Evolutionary conservation across 805 yeast genomes (phyloP), one percentile per base, ranked within the genome.

Genomic region (Kregervanrija fluxuum): DNA sequence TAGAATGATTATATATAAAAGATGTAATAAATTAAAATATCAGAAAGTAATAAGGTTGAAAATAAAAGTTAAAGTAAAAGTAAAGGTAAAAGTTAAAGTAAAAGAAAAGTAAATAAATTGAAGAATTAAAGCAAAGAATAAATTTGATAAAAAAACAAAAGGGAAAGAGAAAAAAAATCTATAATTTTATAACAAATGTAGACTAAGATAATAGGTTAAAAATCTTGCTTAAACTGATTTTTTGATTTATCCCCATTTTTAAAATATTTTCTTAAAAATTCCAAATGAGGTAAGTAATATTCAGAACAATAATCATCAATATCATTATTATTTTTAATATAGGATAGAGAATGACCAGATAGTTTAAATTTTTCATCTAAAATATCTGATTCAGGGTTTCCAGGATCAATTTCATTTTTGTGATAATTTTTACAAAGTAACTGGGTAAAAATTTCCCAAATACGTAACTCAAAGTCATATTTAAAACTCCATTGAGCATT

Each of bases 401-500:
- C 14, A 6, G 35, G 42, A 6, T 40, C 30, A 6, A 42, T 22
- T 15, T 48, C 42, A 13, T 34, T 34, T 22, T 22, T 22, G 6
- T 22, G 28, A 31, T 14, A n/a, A 12, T 11, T 9, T 35, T 42
- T 38, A 59, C 75, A 70, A 13, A 68, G 34, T 6, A 66, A 58
- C 45, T 64, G 67, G 1, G 67, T 53, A 11, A 69, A 54, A 2
- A 69, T 53, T 47, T 70, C 66, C 62, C 69, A 69, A 40, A 70
- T 50, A 47, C 66, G 54, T 36, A 69, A 44, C 46, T 70, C 75
- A 40, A 69, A 67, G 42, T 66, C 70, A 46, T 68, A 67, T 2
- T 48, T 42, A 3, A 15, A 15, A 17, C 66, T 64, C 0, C 62
- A 56, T 1, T 44, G 41, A 1, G 40, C 28, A 2, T 64, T 57